Percentiles rank a stretch among this genome's conserved stretches.
Evolutionary conservation across 2,329 filamentous ascomycete species (phyloP).

Genomic region (Alternaria arbusti): DNA sequence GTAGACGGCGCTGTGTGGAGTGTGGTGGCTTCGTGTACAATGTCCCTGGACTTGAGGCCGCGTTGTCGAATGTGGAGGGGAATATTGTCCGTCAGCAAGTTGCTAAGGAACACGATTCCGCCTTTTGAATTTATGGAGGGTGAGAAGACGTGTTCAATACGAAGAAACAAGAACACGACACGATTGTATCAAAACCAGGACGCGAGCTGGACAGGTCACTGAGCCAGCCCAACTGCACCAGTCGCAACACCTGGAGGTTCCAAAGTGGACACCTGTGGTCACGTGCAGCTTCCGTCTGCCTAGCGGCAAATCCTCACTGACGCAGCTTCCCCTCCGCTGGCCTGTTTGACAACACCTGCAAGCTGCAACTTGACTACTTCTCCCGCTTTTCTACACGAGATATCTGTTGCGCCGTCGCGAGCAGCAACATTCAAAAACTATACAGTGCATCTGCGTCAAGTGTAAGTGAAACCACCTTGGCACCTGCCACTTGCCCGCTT

Average conservation of each 20-base stretch:
- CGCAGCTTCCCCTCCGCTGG: conserved; percentile 12
- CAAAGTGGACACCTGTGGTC: conserved; percentile 29
- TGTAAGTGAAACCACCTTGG: background rate
- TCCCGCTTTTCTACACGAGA: background rate
- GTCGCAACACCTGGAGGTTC: conserved; percentile 34
- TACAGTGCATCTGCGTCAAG: background rate
- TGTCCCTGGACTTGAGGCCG: conserved; percentile 5
- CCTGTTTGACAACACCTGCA: background rate
- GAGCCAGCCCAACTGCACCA: conserved; percentile 12
- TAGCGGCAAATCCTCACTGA: conserved; percentile 18
- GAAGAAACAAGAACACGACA: background rate
- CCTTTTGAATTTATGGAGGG: background rate
- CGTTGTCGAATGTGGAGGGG: conserved; percentile 22
- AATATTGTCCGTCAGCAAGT: conserved; percentile 23
- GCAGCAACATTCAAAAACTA: background rate
- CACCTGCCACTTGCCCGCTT: conserved; percentile 9
- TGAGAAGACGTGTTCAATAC: background rate
- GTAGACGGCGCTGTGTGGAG: background rate
- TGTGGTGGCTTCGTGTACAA: background rate
- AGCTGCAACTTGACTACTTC: background rate
- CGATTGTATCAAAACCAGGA: background rate
- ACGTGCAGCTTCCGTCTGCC: conserved; percentile 25
- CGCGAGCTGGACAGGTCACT: conserved; percentile 5
- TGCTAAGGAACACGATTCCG: conserved; percentile 11
- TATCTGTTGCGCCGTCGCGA: background rate